Conservation (phyloP, 192 early-diverging fungal species). For the Phycomyces nitens region DNA sequence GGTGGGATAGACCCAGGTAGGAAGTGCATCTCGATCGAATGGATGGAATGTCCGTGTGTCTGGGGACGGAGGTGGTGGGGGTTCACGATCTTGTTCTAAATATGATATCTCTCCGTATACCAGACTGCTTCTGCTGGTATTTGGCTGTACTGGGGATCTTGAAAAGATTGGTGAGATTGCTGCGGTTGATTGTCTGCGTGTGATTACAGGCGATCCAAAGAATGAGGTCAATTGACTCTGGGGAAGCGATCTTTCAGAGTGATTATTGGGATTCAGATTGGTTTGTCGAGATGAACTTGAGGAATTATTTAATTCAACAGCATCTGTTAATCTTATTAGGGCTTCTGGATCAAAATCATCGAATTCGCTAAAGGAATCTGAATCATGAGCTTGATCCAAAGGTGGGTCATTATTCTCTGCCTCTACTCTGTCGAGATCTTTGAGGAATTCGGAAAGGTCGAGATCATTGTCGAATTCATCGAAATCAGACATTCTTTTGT, state of each 20-base stretch:
- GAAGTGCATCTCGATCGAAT: constrained; percentile 44
- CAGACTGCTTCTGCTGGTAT: not conserved
- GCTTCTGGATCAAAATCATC: constrained; percentile 5
- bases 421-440: not conserved
- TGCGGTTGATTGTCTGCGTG: too few species aligned
- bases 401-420: not conserved
- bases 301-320: not conserved
- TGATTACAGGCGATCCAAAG: too few species aligned
- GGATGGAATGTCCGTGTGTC: constrained; percentile 39
- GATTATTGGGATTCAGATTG: too few species aligned
- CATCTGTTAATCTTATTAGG: not conserved
- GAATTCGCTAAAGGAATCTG: not conserved
- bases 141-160: not conserved
- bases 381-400: not conserved
- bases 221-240: too few species aligned
- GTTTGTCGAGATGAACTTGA: too few species aligned
- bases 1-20: constrained; percentile 75
- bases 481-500: not conserved
- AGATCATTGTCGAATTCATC: not conserved
- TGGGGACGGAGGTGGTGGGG: constrained; percentile 20
- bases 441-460: not conserved
- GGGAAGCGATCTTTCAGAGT: too few species aligned
- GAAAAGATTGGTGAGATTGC: too few species aligned
- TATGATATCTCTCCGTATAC: not conserved
- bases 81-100: constrained; percentile 9